phyloP scores from a whole-genome alignment of 2,329 filamentous ascomycete species.

The Aspergillus persii region DNA sequence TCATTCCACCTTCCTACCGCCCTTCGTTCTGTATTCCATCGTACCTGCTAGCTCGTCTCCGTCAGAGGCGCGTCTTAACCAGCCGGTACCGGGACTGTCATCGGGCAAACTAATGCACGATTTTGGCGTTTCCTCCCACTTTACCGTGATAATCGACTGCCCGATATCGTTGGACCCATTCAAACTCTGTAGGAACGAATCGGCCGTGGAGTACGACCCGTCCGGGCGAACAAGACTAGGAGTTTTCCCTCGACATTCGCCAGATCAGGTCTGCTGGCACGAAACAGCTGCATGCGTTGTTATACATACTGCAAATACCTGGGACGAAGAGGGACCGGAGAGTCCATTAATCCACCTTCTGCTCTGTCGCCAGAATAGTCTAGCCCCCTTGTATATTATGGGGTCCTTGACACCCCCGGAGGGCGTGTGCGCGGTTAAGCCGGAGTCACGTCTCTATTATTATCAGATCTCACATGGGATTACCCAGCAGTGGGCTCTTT shows the following conservation, averaged over 20 bases:
- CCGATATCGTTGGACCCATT: constrained; percentile 64
- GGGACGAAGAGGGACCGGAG: constrained; percentile 53
- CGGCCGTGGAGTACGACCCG: constrained; percentile 60
- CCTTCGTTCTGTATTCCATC: constrained; percentile 67
- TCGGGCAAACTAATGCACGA: constrained; percentile 74
- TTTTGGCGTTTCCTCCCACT: constrained; percentile 62
- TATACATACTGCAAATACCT: constrained; percentile 70
- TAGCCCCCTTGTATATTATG: constrained; percentile 62
- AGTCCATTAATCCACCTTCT: constrained; percentile 58
- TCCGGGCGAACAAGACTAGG: constrained; percentile 61
- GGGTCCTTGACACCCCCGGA: constrained; percentile 60
- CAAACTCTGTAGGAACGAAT: constrained; percentile 33
- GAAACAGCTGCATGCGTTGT: constrained; percentile 67
- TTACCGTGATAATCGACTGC: constrained; percentile 68
- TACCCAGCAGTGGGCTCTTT: constrained; percentile 62
- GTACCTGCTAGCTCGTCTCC: constrained; percentile 39
- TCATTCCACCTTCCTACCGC: constrained; percentile 63
- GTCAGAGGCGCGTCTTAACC: constrained; percentile 43
- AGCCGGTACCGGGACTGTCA: constrained; percentile 59
- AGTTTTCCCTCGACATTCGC: constrained; percentile 62
- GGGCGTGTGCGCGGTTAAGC: constrained; percentile 52
- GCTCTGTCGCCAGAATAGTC: constrained; percentile 65
- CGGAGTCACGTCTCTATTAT: constrained; percentile 63
- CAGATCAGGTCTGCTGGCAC: constrained; percentile 62
- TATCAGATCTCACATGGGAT: constrained; percentile 58